These are phyloP conservation scores for Erodium maritimum DNA, from an alignment of 345 rosid genomes.

Conservation along the genomic window DNA sequence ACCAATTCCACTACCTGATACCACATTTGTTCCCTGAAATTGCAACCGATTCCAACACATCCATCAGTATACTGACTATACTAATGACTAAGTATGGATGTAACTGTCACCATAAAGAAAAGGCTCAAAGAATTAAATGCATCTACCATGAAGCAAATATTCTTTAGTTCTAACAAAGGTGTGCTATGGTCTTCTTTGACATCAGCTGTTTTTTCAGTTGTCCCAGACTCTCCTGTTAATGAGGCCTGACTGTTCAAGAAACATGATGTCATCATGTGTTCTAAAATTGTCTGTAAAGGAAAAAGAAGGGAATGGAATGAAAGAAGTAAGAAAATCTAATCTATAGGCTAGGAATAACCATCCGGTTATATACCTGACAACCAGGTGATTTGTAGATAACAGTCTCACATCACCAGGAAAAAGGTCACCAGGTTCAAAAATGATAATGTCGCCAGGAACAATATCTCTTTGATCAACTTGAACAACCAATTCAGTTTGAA, in stretches of 20 bases:
- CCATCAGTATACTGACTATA: slow-evolving; percentile 1
- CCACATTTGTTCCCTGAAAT: slow-evolving; percentile 59
- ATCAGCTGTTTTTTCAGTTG: slow-evolving; percentile 47
- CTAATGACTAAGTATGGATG: background rate
- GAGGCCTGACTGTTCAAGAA: slow-evolving; percentile 53
- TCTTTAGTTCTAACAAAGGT: slow-evolving; percentile 53
- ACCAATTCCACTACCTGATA: slow-evolving; percentile 59
- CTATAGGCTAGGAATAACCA: background rate
- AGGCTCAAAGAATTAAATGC: background rate
- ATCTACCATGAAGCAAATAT: slow-evolving; percentile 65
- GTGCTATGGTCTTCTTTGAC: slow-evolving; percentile 37
- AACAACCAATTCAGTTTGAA: slow-evolving; percentile 52
- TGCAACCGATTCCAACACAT: slow-evolving; percentile 2
- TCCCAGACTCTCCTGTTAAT: slow-evolving; percentile 59
- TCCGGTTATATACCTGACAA: slow-evolving; percentile 37
- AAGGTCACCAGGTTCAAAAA: slow-evolving; percentile 61
- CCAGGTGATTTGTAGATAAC: slow-evolving; percentile 47
- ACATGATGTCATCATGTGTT: slow-evolving; percentile 15
- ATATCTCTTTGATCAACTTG: slow-evolving; percentile 64
- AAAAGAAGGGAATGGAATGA: slow-evolving; percentile 6
- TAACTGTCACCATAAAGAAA: background rate
- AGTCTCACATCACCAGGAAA: slow-evolving; percentile 68
- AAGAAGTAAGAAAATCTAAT: background rate
- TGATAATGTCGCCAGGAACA: slow-evolving; percentile 61
- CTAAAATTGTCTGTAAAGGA: slow-evolving; percentile 1